phyloP scores from a whole-genome alignment of 2,329 filamentous ascomycete species.

The Fragosphaeria purpurea region DNA sequence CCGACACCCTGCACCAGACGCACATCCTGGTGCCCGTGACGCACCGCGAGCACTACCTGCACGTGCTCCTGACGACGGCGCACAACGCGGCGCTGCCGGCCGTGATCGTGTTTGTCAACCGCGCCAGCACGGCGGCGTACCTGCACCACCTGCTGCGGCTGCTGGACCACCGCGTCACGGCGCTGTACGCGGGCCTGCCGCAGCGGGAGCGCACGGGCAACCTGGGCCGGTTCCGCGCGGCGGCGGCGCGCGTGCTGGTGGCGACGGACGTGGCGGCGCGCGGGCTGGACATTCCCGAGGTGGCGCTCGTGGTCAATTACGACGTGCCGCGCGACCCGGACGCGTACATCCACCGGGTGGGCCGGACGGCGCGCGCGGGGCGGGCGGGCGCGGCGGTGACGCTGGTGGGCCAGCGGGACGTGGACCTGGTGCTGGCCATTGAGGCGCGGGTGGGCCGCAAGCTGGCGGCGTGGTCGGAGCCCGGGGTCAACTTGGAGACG shows the following conservation, averaged over 20 bases:
- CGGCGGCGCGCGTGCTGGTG: conserved; percentile 79
- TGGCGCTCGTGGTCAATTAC: conserved; percentile 85
- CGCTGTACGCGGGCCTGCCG: conserved; percentile 76
- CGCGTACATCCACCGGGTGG: conserved; percentile 94
- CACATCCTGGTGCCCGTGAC: conserved; percentile 85
- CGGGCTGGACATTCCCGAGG: conserved; percentile 90
- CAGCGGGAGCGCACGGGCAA: conserved; percentile 82
- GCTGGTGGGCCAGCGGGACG: conserved; percentile 86
- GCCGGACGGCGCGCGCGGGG: conserved; percentile 88
- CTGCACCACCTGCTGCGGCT: conserved; percentile 80
- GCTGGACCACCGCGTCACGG: conserved; percentile 81
- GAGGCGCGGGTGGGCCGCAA: conserved; percentile 70
- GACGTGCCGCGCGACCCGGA: conserved; percentile 93
- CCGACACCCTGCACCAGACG: conserved; percentile 68
- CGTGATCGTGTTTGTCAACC: conserved; percentile 96
- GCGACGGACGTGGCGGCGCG: conserved; percentile 73
- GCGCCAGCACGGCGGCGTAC: conserved; percentile 77
- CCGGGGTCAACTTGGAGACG: conserved; percentile 88
- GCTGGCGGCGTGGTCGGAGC: conserved; percentile 79
- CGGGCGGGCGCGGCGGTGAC: conserved; percentile 73
- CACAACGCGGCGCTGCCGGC: conserved; percentile 63
- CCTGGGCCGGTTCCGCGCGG: conserved; percentile 80
- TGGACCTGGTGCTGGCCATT: conserved; percentile 81
- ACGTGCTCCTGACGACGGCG: conserved; percentile 74
- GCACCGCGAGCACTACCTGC: conserved; percentile 90